Percentiles rank a stretch among this genome's conserved stretches.
phyloP scores from a whole-genome alignment of 345 rosid species.

The Noccaea bulbosa region DNA sequence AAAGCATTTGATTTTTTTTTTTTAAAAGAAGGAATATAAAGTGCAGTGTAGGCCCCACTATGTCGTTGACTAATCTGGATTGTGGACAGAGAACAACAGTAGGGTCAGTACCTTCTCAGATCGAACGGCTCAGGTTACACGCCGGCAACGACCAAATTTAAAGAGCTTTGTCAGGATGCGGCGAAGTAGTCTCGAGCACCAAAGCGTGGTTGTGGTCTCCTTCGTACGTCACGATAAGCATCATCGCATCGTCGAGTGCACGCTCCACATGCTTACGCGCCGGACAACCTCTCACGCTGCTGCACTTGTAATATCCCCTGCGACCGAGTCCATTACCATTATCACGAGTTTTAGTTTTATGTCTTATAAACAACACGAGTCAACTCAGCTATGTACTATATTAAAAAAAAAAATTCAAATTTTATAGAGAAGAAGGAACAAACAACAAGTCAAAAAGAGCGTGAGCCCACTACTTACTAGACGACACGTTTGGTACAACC shows the following conservation, averaged over 20 bases:
- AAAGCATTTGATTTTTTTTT: slow-evolving; percentile 27
- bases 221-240: slow-evolving; percentile 86
- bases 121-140: slow-evolving; percentile 16
- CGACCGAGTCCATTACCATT: slow-evolving; percentile 17
- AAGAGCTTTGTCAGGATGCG: slow-evolving; percentile 47
- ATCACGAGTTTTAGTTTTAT: not conserved
- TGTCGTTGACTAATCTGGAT: slow-evolving; percentile 44
- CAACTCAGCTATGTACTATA: slow-evolving; percentile 3
- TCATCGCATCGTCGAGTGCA: slow-evolving; percentile 73
- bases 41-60: slow-evolving; percentile 29
- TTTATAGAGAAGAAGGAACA: slow-evolving; percentile 2
- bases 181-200: slow-evolving; percentile 55
- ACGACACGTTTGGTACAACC: slow-evolving; percentile 38
- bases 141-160: slow-evolving; percentile 17
- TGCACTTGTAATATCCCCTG: slow-evolving; percentile 96
- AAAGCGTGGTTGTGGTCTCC: slow-evolving; percentile 77
- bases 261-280: slow-evolving; percentile 97
- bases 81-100: slow-evolving; percentile 17
- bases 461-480: slow-evolving; percentile 38
- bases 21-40: not conserved
- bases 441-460: slow-evolving; percentile 34
- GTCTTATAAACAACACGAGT: slow-evolving; percentile 1
- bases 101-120: slow-evolving; percentile 25
- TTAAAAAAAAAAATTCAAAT: not conserved
- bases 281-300: slow-evolving; percentile 86